Base-by-base conservation (phyloP, 148 eudicot genomes). In the Suaeda aralocaspica region DNA sequence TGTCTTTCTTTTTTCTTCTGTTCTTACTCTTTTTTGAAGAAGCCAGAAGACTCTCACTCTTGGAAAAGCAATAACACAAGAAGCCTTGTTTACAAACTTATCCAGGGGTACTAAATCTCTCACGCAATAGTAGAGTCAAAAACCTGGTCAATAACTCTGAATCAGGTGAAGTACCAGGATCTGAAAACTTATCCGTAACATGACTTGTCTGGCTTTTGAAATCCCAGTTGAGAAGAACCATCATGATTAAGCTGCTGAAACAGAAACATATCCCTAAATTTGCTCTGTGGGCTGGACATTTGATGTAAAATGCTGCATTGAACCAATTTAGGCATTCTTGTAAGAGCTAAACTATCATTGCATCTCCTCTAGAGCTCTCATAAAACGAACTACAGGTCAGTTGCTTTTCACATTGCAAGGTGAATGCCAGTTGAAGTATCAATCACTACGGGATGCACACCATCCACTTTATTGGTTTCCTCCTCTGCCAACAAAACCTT, bases 151-250 rank as follows among this genome's bases (percentile, higher is more conserved):
- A 90, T 90, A 81, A 93, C 92, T 89, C 98, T 50, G 97, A 94
- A 80, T 94, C 97, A 76, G 98, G 98, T 71, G 98, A 94, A 72
- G 98, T 91, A 77, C 91, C 92, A 24, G 85, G 78, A 77, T 91
- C 94, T 61, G 76, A 61, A 62, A 69, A 79, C 68, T 81, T 75
- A 39, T 76, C 87, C 66, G 81, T 82, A n/a, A 75, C 67, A 45
- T 26, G 83, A 72, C 41, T 62, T 67, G 60, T 67, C 78, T 44
- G 52, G 61, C 63, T 77, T 79, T 59, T 75, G 77, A 55, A 76
- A 70, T 68, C 76, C 86, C 34, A 49, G 76, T 55, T 73, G 79
- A n/a, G n/a, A n/a, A 30, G 63, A 53, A 60, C 64, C 62, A 16
- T 52, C 62, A 58, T 59, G 75, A 64, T 55, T 69, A 68, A 56